Base-by-base conservation (phyloP, 768 basidiomycete species). In the Auriscalpium vulgare region DNA sequence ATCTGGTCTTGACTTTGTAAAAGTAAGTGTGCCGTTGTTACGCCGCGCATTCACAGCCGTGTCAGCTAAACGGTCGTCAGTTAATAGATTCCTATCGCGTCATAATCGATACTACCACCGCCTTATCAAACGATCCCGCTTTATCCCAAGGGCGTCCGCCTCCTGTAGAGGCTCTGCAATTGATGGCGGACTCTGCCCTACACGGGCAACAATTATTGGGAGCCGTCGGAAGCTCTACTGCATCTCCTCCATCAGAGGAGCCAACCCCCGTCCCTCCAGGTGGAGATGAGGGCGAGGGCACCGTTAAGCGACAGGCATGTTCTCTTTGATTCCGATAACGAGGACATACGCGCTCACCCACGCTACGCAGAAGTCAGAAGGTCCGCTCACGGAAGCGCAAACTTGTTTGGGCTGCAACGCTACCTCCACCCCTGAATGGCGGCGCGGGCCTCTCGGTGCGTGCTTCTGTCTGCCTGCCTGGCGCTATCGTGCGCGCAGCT, bases 361-460 rank as follows among this genome's bases (percentile, higher is more conserved):
- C n/a, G n/a, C 35, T 10, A 37, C 38, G 37, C 65, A 70, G 71
- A 74, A 66, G 58, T 62, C 66, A 21, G 80, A 80, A 11, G 75
- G 72, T 51, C 72, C 72, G 53, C 71, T 69, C 55, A 73, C 74
- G 58, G 85, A 86, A 55, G 80, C 81, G 14, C 89, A 91, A 67
- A 86, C 79, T 23, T 92, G 89, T 70, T 75, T 89, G 36, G 90
- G 88, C 36, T 92, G 89, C 71, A 78, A 73, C 63, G 89, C 88
- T 59, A 92, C 90, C 14, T 85, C 88, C 55, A 92, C 89, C 60
- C 89, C 89, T 7, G 89, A 92, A 74, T 92, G 90, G 89, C 76
- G 89, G 54, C 74, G 90, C 59, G 89, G 89, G 1, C 89, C 89
- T 13, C 69, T 91, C 73, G 89, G 88, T 90, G 66, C 68, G 75